phyloP scores from a whole-genome alignment of 345 rosid genomes.

The Populus tremula region DNA sequence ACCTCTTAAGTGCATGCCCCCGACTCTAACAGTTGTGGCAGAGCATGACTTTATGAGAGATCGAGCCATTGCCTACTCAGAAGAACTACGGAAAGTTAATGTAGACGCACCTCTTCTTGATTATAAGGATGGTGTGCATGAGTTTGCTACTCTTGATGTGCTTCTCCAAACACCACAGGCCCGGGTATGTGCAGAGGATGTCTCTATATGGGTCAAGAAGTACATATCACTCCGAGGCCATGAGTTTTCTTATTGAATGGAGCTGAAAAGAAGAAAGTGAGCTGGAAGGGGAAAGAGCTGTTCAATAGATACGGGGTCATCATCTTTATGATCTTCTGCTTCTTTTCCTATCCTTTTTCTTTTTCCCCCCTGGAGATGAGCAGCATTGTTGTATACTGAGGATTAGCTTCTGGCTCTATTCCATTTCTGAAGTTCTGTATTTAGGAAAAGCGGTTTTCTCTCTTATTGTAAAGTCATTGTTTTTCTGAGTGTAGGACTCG shows the following conservation, averaged over 20 bases:
- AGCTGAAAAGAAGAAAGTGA: not conserved
- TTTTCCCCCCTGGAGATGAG: slow-evolving; percentile 8
- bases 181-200: slow-evolving; percentile 88
- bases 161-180: slow-evolving; percentile 88
- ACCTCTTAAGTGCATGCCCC: slow-evolving; percentile 84
- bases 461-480: not conserved
- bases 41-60: slow-evolving; percentile 98
- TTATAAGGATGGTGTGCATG: slow-evolving; percentile 90
- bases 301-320: not conserved
- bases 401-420: not conserved
- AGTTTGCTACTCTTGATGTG: slow-evolving; percentile 89
- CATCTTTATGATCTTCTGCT: not conserved
- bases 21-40: slow-evolving; percentile 86
- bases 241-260: slow-evolving; percentile 71
- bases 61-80: slow-evolving; percentile 88
- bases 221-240: slow-evolving; percentile 79
- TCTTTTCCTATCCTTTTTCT: not conserved
- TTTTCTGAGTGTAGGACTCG: not conserved
- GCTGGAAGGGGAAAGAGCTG: not conserved
- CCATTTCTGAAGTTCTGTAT: not conserved
- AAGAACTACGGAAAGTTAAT: slow-evolving; percentile 79
- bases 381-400: not conserved
- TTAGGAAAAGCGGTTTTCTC: not conserved
- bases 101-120: slow-evolving; percentile 91
- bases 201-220: slow-evolving; percentile 91